Evolutionary conservation across 768 basidiomycete genomes (phyloP), one percentile per base, ranked within the genome.

Genomic region (Tylopilus cervinicoccineus): DNA sequence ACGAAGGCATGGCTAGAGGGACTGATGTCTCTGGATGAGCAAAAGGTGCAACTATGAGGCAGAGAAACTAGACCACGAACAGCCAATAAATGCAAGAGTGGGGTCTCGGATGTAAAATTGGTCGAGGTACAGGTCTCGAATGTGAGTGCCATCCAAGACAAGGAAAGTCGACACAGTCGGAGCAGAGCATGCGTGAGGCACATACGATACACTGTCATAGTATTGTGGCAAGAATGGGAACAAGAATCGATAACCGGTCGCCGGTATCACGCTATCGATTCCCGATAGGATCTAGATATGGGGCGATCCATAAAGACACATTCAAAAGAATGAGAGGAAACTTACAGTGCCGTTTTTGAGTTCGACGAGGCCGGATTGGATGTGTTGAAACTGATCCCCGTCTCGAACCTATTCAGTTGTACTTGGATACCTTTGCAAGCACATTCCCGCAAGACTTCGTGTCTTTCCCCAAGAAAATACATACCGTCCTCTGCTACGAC

Each of bases 161-260:
- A 58, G 34, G 36, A 58, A 57, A n/a, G n/a, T n/a, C n/a, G n/a
- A n/a, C n/a, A n/a, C n/a, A 7, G 32, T 38, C 14, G 27, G 0
- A 11, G 44, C 28, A 3, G 48, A 41, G 2, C 41, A 34, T 13
- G 28, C 27, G 5, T 39, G 36, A 17, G 47, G 43, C 5, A 17
- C 36, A 9, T 53, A 40, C 1, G 48, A 31, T n/a, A 42, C 45
- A 19, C 14, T 39, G 6, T 58, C 57, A 20, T 58, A 58, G 27
- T 54, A 54, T 26, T 52, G 56, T 13, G 56, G 23, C 17, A 58
- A 38, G 38, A 58, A 58, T 19, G 56, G 57, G 13, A 33, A 58
- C 16, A 52, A 51, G 19, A 46, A 46, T 19, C 44, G 40, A 29
- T 37, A 54, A 1, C 52, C 56, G 7, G 57, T 58, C 2, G 56